phyloP scores from a whole-genome alignment of 2,329 filamentous ascomycete species.

The Lanzia echinophila region DNA sequence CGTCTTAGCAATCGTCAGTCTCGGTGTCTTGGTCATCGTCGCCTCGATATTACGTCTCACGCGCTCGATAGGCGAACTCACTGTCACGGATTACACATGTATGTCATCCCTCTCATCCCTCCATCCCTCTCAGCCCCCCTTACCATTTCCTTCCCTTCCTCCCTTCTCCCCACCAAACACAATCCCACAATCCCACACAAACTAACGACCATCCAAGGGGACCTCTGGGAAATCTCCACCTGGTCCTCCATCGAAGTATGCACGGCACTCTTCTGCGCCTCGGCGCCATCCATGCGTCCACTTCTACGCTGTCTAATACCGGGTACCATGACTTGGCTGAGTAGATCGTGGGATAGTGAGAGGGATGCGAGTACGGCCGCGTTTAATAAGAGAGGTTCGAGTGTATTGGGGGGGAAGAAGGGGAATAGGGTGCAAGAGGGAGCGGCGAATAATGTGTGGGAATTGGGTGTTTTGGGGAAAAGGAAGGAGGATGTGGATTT shows the following conservation, averaged over 20 bases:
- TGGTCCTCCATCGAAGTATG: neutral
- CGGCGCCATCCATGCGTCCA: neutral
- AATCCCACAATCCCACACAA: neutral
- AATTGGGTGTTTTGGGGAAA: too few relatives aligned
- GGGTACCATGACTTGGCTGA: neutral
- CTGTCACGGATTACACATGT: neutral
- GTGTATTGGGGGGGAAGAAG: too few relatives aligned
- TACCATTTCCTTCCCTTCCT: neutral
- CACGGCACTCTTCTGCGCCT: neutral
- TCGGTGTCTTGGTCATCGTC: neutral
- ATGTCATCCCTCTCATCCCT: neutral
- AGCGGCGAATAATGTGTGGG: too few relatives aligned
- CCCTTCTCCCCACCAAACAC: neutral
- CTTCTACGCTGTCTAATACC: neutral
- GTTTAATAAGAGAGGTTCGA: too few relatives aligned
- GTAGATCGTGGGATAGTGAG: neutral
- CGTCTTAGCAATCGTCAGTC: neutral
- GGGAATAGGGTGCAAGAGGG: too few relatives aligned
- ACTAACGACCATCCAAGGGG: neutral
- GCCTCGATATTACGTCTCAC: neutral
- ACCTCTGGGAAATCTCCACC: conserved; percentile 2
- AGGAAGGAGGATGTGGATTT: too few relatives aligned
- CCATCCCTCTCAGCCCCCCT: neutral
- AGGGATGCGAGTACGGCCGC: too few relatives aligned
- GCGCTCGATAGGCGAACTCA: neutral